phyloP scores from a whole-genome alignment of 1,284 basidiomycete genomes.

The Ustanciosporium gigantosporum region DNA sequence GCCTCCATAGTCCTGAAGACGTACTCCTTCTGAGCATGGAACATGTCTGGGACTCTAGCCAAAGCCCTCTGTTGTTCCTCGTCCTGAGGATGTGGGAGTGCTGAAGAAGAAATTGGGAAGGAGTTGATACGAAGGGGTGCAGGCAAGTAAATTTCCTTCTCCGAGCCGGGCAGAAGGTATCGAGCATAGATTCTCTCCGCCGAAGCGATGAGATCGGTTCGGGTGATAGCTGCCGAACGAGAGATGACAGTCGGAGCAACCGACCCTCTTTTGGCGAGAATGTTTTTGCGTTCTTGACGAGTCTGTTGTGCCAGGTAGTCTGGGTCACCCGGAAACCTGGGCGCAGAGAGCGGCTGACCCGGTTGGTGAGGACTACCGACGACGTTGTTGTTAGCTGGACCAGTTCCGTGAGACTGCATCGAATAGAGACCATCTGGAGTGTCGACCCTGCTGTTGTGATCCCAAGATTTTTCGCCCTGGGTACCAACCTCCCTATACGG shows the following conservation, averaged over 20 bases:
- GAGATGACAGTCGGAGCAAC: slow-evolving; percentile 67
- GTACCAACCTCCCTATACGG: background rate
- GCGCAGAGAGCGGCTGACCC: slow-evolving; percentile 19
- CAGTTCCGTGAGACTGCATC: slow-evolving; percentile 16
- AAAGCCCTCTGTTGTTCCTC: slow-evolving; percentile 74
- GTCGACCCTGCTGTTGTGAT: slow-evolving; percentile 26
- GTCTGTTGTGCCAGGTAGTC: slow-evolving; percentile 45
- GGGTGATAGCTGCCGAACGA: slow-evolving; percentile 84
- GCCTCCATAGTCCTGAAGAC: slow-evolving; percentile 96
- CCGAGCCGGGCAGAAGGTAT: slow-evolving; percentile 73
- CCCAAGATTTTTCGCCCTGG: slow-evolving; percentile 22
- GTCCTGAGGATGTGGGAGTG: slow-evolving; percentile 70
- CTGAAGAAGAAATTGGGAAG: slow-evolving; percentile 65
- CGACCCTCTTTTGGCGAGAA: slow-evolving; percentile 49
- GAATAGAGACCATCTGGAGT: slow-evolving; percentile 32
- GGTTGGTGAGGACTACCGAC: background rate
- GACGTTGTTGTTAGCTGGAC: slow-evolving; percentile 7
- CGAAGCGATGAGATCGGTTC: slow-evolving; percentile 83
- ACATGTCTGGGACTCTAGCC: slow-evolving; percentile 93
- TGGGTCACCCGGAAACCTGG: slow-evolving; percentile 56
- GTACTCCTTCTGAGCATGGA: slow-evolving; percentile 92
- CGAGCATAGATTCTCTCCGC: slow-evolving; percentile 94
- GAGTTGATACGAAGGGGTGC: slow-evolving; percentile 44
- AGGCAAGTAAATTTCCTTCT: slow-evolving; percentile 90
- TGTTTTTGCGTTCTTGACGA: slow-evolving; percentile 39